phyloP scores from a whole-genome alignment of 345 rosid species.

The Syzygium jambos region DNA sequence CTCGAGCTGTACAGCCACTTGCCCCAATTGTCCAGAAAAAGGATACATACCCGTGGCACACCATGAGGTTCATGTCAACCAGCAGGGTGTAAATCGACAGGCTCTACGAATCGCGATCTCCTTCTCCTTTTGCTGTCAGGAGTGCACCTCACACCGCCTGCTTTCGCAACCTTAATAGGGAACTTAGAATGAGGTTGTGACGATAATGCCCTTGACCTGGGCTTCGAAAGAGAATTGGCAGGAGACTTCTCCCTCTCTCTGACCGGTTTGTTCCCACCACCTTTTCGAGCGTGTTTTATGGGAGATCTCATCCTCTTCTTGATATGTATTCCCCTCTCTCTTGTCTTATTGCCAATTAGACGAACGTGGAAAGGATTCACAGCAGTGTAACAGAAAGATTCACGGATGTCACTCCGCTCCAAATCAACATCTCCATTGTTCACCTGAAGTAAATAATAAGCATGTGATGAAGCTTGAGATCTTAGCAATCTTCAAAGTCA shows the following conservation, averaged over 20 bases:
- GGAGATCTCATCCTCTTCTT: constrained; percentile 65
- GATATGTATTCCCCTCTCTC: constrained; percentile 12
- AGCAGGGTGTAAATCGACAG: constrained; percentile 26
- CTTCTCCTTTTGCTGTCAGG: constrained; percentile 74
- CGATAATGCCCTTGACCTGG: constrained; percentile 13
- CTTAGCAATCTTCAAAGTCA: neutral
- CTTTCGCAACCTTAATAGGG: constrained; percentile 35
- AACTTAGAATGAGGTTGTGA: constrained; percentile 24
- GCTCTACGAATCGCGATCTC: constrained; percentile 31
- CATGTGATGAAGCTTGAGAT: neutral
- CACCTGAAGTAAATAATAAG: constrained; percentile 34
- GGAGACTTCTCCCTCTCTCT: constrained; percentile 2
- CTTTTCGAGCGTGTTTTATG: constrained; percentile 11
- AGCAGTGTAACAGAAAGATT: constrained; percentile 60
- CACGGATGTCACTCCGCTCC: constrained; percentile 31
- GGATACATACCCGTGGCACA: neutral
- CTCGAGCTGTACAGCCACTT: neutral
- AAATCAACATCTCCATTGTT: constrained; percentile 81
- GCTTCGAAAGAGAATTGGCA: constrained; percentile 7
- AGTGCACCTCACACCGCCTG: constrained; percentile 37
- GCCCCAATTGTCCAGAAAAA: neutral
- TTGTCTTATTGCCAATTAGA: constrained; percentile 30
- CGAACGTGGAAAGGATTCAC: constrained; percentile 60
- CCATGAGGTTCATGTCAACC: constrained; percentile 3
- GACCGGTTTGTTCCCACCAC: neutral